Conservation (phyloP, 805 yeast species). For the Kurtzmaniella cleridarum region DNA sequence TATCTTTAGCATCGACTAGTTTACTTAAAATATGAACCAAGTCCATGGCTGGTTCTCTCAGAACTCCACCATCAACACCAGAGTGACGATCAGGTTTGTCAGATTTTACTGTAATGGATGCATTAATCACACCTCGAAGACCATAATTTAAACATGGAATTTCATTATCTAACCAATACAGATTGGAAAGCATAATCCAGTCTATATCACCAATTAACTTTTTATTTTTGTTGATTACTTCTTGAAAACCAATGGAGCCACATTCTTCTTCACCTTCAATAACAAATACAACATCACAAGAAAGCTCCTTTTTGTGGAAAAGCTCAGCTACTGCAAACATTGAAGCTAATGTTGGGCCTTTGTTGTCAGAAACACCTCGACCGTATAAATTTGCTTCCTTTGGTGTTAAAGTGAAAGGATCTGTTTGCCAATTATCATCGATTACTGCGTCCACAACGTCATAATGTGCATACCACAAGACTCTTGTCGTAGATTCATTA, state of each 20-base stretch:
- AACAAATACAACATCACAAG: conserved; percentile 72
- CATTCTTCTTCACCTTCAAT: conserved; percentile 96
- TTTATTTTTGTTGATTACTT: conserved; percentile 50
- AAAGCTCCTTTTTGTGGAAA: conserved; percentile 43
- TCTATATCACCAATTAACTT: conserved; percentile 59
- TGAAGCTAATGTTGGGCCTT: conserved; percentile 88
- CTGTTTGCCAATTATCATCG: conserved; percentile 62
- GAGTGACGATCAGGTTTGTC: conserved; percentile 88
- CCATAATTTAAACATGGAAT: conserved; percentile 94
- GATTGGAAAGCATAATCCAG: conserved; percentile 85
- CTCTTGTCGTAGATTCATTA: conserved; percentile 22
- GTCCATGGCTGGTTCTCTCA: conserved; percentile 85
- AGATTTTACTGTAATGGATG: conserved; percentile 62
- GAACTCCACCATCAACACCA: conserved; percentile 93
- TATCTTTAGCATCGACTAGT: conserved; percentile 42
- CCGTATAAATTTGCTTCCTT: conserved; percentile 83
- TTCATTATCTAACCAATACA: conserved; percentile 88
- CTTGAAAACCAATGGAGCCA: conserved; percentile 82
- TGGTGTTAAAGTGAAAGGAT: conserved; percentile 73
- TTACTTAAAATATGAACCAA: conserved; percentile 66
- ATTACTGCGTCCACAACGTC: conserved; percentile 83
- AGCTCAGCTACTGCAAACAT: conserved; percentile 81
- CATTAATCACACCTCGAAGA: conserved; percentile 83
- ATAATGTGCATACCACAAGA: conserved; percentile 93
- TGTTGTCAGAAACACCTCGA: conserved; percentile 91